Evolutionary conservation across 495 filamentous ascomycete genomes (phyloP), one percentile per base, ranked within the genome.

Genomic region (Xylaria intraflava): DNA sequence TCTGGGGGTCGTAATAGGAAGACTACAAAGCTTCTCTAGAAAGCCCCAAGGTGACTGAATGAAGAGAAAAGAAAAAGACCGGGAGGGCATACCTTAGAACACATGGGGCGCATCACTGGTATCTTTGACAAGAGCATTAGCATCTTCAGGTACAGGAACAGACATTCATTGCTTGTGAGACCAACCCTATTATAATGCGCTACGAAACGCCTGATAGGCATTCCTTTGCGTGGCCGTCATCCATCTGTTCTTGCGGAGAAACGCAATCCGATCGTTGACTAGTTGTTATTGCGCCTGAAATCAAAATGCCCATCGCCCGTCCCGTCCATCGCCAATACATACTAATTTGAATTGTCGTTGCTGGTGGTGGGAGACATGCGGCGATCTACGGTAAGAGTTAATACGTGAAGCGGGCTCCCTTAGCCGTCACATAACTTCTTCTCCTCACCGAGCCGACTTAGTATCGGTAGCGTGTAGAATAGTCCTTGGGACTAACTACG

Each of bases 401-500:
- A n/a, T 31, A 8, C 22, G 26, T 1, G 26, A 31, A 30, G 14
- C 6, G n/a, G 6, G 22, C 14, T 24, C 9, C 41, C 9, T 40
- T 19, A 1, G 3, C 4, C 23, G 48, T 19, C 11, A 9, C 12
- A 33, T 42, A 27, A 30, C 16, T 35, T 19, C 51, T 40, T 17
- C 6, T 22, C 24, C 4, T 16, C 26, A 29, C 7, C 11, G 9
- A 42, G 14, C 12, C 20, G 26, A 31, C 30, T 66, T 71, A 91
- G 66, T 93, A 93, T 45, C 87, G 81, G 66, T 93, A 89, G 59
- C 88, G 77, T 0, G 88, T 93, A 43, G 86, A 90, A 65, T 91
- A 93, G 68, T 90, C 88, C 78, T 97, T 98, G 0, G 93, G 93
- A 60, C 90, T 95, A 51, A 97, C 91, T 29, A 96, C 93, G 62